Base-by-base conservation (phyloP, 2,329 filamentous ascomycete genomes). In the Cordyceps javanica region DNA sequence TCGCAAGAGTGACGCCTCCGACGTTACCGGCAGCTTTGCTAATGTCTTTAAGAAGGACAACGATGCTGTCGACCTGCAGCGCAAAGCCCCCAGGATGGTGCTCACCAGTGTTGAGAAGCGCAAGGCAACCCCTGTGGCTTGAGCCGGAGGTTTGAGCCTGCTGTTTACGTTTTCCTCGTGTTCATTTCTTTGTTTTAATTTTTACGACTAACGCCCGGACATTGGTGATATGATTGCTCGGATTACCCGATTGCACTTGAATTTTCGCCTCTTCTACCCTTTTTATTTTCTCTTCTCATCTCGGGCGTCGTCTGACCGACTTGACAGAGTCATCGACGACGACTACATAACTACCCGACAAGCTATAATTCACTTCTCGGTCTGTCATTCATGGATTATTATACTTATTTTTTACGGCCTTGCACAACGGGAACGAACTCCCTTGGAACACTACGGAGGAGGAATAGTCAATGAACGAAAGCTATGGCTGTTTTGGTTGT, bases 31-130 rank as follows among this genome's bases (percentile, higher is more conserved):
- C 77, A 72, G 84, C 61, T 87, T 87, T 67, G 84, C 84, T 59
- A 82, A 82, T 57, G 79, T 86, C 26, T 85, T 87, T 69, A 87
- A 86, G 77, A 81, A 83, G 68, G 72, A 67, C 38, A 73, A 82
- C 62, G 79, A 85, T 65, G 76, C 75, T 42, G 72, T 74, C 53
- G 80, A 82, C 62, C 79, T 81, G 59, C 85, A 90, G 73, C 90
- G 91, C 74, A 92, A 88, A 78, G 89, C 88, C 65, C 88, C 91
- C 55, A 88, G 91, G 80, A 84, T 96, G 69, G 88, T 97, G 64
- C 82, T 97, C 64, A 92, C 89, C 64, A 92, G 87, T 71, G 88
- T 86, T 61, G 91, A 96, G 78, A 96, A 96, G 83, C 89, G 91
- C 73, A 95, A 91, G 81, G 61, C 67, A 13, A 62, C 65, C 32